Conservation (phyloP, 352 stramenopile species). For the Globisporangium canariense region DNA sequence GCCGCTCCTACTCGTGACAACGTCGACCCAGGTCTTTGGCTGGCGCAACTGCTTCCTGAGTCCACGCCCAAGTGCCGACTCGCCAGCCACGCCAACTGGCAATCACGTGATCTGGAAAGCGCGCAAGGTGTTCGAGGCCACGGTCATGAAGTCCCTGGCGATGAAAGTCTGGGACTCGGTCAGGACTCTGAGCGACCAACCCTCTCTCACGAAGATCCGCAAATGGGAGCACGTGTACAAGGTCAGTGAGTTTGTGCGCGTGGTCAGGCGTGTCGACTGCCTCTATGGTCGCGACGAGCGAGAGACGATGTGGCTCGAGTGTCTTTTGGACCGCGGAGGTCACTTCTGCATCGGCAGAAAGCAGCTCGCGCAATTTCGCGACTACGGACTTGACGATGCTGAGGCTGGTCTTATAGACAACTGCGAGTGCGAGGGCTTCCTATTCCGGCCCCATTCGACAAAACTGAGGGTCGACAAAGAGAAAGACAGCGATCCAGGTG, state of each 20-base stretch:
- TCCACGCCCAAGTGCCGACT: slow-evolving; percentile 16
- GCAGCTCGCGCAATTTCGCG: slow-evolving; percentile 36
- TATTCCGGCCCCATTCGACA: slow-evolving; percentile 28
- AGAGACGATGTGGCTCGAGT: slow-evolving; percentile 42
- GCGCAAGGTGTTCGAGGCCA: slow-evolving; percentile 33
- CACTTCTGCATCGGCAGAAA: slow-evolving; percentile 43
- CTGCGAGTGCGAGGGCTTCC: slow-evolving; percentile 19
- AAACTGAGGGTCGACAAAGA: neutral
- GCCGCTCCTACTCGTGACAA: neutral
- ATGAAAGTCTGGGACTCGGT: slow-evolving; percentile 31
- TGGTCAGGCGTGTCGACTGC: slow-evolving; percentile 27
- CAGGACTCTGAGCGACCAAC: neutral
- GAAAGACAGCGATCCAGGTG: slow-evolving; percentile 13
- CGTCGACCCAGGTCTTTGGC: slow-evolving; percentile 22
- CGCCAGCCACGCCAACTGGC: slow-evolving; percentile 13
- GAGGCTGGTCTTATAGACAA: slow-evolving; percentile 5
- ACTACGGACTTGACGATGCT: slow-evolving; percentile 15
- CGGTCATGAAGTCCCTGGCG: slow-evolving; percentile 31
- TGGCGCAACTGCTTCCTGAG: slow-evolving; percentile 36
- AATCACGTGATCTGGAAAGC: slow-evolving; percentile 38
- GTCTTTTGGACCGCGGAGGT: slow-evolving; percentile 32
- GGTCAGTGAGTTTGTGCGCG: slow-evolving; percentile 26
- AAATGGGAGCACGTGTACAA: slow-evolving; percentile 29
- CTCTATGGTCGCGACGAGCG: slow-evolving; percentile 17
- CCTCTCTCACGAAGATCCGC: neutral